Evolutionary conservation across 2,329 filamentous ascomycete genomes (phyloP).

Genomic region (Diaporthe sp.): DNA sequence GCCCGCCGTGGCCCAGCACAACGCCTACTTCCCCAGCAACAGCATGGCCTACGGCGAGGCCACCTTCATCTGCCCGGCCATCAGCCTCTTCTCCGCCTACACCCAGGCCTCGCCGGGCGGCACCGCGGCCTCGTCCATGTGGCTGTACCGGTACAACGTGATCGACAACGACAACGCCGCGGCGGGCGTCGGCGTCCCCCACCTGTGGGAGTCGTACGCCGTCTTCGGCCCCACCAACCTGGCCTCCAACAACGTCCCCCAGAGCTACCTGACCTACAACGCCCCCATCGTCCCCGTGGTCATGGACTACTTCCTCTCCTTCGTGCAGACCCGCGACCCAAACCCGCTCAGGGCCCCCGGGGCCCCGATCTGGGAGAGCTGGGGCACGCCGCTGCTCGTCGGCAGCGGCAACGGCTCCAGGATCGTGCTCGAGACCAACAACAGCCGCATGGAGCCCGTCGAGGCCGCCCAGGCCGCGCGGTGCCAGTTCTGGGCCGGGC

Average conservation of each 20-base stretch:
- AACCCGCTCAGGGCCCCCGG: constrained; percentile 52
- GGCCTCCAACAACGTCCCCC: constrained; percentile 46
- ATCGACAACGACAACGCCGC: constrained; percentile 53
- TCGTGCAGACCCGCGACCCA: constrained; percentile 61
- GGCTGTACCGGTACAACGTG: constrained; percentile 66
- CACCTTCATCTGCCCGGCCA: constrained; percentile 61
- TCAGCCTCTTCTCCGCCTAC: constrained; percentile 55
- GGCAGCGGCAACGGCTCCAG: constrained; percentile 47
- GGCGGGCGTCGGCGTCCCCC: constrained; percentile 61
- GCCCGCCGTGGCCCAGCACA: constrained; percentile 54
- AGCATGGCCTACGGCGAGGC: constrained; percentile 60
- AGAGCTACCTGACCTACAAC: constrained; percentile 61
- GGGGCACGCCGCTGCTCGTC: constrained; percentile 49
- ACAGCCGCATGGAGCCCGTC: constrained; percentile 57
- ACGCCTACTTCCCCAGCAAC: constrained; percentile 59
- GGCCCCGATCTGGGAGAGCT: constrained; percentile 59
- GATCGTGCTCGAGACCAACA: constrained; percentile 57
- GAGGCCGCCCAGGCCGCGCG: constrained; percentile 51
- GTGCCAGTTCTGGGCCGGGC: constrained; percentile 58
- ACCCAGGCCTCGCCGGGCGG: constrained; percentile 33
- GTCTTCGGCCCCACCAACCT: constrained; percentile 62
- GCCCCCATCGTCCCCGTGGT: constrained; percentile 59
- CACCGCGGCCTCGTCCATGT: constrained; percentile 47
- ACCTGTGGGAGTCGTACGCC: constrained; percentile 62
- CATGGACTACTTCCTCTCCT: constrained; percentile 66